These are phyloP conservation scores for Sporothrix curviconia DNA, from an alignment of 2,329 filamentous ascomycete genomes.

Conservation along the genomic window DNA sequence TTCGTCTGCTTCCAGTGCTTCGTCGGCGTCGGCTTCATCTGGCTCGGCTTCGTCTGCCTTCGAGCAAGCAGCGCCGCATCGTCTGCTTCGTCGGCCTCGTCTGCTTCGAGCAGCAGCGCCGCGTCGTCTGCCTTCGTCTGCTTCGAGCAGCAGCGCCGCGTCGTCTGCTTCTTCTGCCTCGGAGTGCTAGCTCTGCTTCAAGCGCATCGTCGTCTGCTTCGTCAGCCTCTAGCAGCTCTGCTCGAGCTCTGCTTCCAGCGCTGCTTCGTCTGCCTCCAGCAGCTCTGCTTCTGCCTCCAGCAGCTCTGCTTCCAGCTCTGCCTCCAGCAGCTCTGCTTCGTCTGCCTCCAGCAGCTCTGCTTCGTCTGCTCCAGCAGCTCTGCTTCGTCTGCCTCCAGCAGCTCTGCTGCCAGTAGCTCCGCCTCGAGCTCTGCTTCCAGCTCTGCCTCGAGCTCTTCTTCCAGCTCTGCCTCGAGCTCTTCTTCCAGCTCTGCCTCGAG, in stretches of 20 bases:
- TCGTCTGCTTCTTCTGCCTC: not conserved
- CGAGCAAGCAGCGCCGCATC: not conserved
- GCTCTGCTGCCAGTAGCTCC: not conserved
- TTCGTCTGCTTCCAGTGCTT: conserved; percentile 1
- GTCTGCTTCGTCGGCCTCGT: not conserved
- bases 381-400: not conserved
- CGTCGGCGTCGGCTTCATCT: not conserved
- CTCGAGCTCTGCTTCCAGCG: not conserved
- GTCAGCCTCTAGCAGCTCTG: not conserved
- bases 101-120: not conserved
- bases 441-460: not conserved
- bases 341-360: not conserved
- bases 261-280: not conserved
- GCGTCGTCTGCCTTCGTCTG: not conserved
- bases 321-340: not conserved
- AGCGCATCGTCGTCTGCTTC: not conserved
- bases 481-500: not conserved
- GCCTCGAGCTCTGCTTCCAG: not conserved
- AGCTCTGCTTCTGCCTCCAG: not conserved
- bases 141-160: not conserved
- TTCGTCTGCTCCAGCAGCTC: not conserved
- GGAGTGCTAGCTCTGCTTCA: not conserved
- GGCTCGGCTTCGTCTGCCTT: not conserved
- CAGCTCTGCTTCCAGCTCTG: not conserved
- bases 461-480: not conserved